phyloP scores from a whole-genome alignment of 2,329 filamentous ascomycete genomes.

The Chaetomiaceae sp. region DNA sequence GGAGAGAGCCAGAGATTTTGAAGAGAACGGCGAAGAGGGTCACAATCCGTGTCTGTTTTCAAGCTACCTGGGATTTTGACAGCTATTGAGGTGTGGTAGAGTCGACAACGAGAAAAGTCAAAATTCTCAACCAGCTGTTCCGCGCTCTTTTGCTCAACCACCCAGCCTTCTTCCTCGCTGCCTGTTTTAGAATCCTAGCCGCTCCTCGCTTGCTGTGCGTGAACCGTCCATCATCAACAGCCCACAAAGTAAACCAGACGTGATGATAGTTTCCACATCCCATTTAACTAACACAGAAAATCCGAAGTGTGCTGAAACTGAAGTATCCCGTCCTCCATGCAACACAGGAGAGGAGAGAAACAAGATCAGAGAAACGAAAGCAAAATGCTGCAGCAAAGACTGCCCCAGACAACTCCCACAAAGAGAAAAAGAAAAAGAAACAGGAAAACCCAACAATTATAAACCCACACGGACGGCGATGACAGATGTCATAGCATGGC shows the following conservation, averaged over 20 bases:
- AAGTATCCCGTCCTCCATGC: neutral
- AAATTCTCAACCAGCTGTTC: too few species aligned
- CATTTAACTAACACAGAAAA: neutral
- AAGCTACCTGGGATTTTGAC: too few species aligned
- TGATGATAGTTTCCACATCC: neutral
- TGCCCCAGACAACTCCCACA: conserved; percentile 2
- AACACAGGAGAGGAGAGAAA: neutral
- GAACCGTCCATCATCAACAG: too few species aligned
- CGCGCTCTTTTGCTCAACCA: too few species aligned
- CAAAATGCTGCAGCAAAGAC: neutral
- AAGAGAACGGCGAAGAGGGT: too few species aligned
- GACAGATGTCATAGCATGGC: neutral
- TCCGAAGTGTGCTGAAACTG: neutral
- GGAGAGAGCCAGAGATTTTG: too few species aligned
- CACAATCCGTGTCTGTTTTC: too few species aligned
- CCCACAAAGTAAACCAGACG: neutral
- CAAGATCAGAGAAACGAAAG: neutral
- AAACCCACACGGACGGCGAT: neutral
- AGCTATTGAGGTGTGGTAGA: too few species aligned
- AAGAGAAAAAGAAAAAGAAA: neutral
- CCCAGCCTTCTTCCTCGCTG: too few species aligned
- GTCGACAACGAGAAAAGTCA: too few species aligned
- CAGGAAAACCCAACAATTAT: conserved; percentile 2
- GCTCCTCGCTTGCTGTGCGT: too few species aligned
- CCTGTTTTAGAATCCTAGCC: too few species aligned